Evolutionary conservation across 2,329 filamentous ascomycete genomes (phyloP).

Genomic region (Endoconidiophora laricicola): DNA sequence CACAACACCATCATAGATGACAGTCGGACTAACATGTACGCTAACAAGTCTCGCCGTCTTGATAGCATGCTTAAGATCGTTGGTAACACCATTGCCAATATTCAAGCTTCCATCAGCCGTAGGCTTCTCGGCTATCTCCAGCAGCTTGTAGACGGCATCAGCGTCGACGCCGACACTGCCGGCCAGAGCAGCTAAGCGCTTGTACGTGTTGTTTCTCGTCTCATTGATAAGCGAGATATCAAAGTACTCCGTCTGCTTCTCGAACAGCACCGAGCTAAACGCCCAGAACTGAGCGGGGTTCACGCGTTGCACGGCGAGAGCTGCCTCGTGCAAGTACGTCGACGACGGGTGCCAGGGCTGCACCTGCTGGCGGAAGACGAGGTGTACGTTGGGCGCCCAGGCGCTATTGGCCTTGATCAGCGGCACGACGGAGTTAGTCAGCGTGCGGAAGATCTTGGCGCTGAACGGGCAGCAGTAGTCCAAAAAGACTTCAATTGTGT

Average conservation of each 20-base stretch:
- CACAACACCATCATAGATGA: slow-evolving; percentile 73
- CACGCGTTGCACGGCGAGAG: slow-evolving; percentile 57
- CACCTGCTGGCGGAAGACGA: slow-evolving; percentile 81
- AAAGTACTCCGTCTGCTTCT: slow-evolving; percentile 60
- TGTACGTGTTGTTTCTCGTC: slow-evolving; percentile 69
- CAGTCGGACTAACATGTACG: slow-evolving; percentile 82
- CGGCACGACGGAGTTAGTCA: slow-evolving; percentile 50
- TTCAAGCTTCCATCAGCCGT: slow-evolving; percentile 55
- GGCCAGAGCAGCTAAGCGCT: slow-evolving; percentile 60
- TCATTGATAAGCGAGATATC: slow-evolving; percentile 74
- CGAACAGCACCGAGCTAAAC: slow-evolving; percentile 52
- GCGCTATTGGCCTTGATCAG: slow-evolving; percentile 44
- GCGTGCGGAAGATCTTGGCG: slow-evolving; percentile 56
- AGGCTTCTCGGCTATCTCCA: slow-evolving; percentile 53
- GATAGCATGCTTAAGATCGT: slow-evolving; percentile 68
- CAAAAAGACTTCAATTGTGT: slow-evolving; percentile 53
- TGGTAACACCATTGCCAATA: slow-evolving; percentile 62
- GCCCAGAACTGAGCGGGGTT: slow-evolving; percentile 61
- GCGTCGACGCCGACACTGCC: slow-evolving; percentile 51
- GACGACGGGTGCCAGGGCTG: slow-evolving; percentile 91
- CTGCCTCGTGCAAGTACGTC: slow-evolving; percentile 69
- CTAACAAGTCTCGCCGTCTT: slow-evolving; percentile 66
- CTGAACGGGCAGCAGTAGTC: slow-evolving; percentile 78
- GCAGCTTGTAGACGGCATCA: slow-evolving; percentile 48
- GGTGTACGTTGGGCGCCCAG: slow-evolving; percentile 40